A percentile compares a stretch with the other conserved stretches of the same genome.
These are phyloP conservation scores for Paradendryphiella salina DNA, from an alignment of 2,329 filamentous ascomycete genomes.

Conservation along the genomic window DNA sequence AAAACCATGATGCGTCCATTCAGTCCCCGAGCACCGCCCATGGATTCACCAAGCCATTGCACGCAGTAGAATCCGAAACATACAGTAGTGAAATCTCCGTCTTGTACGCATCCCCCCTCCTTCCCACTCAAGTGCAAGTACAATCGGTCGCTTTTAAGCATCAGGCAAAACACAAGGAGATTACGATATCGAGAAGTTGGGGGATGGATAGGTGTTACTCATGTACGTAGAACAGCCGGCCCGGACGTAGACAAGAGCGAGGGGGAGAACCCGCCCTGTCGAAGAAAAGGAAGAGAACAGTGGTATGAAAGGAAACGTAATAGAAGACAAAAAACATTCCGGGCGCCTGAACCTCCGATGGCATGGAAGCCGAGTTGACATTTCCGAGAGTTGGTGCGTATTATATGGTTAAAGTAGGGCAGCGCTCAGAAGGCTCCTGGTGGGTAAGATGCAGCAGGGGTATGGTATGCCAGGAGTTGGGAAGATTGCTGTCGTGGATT, in stretches of 20 bases:
- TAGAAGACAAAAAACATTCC: conserved; percentile 33
- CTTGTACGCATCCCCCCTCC: conserved; percentile 9
- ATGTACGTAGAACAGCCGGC: conserved; percentile 36
- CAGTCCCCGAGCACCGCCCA: conserved; percentile 1
- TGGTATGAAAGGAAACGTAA: conserved; percentile 41
- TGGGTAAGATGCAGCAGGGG: conserved; percentile 27
- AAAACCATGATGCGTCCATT: conserved; percentile 5
- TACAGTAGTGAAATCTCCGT: conserved; percentile 19
- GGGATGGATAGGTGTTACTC: conserved; percentile 23
- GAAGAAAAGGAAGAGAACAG: conserved; percentile 31
- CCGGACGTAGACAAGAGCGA: conserved; percentile 20
- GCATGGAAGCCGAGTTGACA: conserved; percentile 30
- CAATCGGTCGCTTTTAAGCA: conserved; percentile 25
- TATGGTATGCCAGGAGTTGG: conserved; percentile 35
- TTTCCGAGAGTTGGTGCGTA: conserved; percentile 39
- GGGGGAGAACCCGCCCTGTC: conserved; percentile 23
- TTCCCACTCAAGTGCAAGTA: conserved; percentile 11
- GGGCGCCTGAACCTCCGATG: conserved; percentile 39
- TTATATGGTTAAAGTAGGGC: conserved; percentile 32
- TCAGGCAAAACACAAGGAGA: conserved; percentile 19
- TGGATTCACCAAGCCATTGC: conserved; percentile 10
- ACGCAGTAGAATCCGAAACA: conserved; percentile 22
- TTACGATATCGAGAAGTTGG: conserved; percentile 17
- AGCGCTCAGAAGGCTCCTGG: conserved; percentile 28
- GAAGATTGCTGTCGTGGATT: conserved; percentile 31